Conservation (phyloP, 208 protist species). For the Trichomonas gallinae region DNA sequence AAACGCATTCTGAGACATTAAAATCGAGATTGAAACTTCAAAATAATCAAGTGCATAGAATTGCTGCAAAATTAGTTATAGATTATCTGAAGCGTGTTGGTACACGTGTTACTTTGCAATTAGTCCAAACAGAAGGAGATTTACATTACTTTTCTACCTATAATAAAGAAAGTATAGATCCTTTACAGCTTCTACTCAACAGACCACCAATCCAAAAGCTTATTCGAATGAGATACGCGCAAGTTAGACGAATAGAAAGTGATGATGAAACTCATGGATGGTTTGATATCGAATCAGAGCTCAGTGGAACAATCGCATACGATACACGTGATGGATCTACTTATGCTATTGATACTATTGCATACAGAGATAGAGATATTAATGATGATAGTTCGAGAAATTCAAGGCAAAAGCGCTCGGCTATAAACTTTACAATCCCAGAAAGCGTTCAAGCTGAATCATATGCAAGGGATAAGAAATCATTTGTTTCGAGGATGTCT, state of each 20-base stretch:
- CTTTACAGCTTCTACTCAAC: neutral
- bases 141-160: neutral
- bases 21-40: neutral
- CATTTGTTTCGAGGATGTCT: neutral
- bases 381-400: neutral
- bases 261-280: neutral
- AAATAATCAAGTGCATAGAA: neutral
- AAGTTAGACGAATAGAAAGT: neutral
- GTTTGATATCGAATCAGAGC: neutral
- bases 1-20: neutral
- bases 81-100: neutral
- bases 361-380: neutral
- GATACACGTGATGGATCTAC: neutral
- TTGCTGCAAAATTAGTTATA: neutral
- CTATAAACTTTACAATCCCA: neutral
- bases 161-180: neutral
- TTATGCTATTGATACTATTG: neutral
- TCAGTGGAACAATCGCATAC: neutral
- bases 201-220: neutral
- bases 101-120: neutral
- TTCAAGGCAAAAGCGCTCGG: neutral
- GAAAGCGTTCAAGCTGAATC: neutral
- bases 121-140: neutral
- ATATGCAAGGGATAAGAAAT: neutral
- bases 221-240: neutral